Percentiles rank a stretch among this genome's conserved stretches.
phyloP scores from a whole-genome alignment of 2,329 filamentous ascomycete genomes.

The Colletotrichum noveboracense region DNA sequence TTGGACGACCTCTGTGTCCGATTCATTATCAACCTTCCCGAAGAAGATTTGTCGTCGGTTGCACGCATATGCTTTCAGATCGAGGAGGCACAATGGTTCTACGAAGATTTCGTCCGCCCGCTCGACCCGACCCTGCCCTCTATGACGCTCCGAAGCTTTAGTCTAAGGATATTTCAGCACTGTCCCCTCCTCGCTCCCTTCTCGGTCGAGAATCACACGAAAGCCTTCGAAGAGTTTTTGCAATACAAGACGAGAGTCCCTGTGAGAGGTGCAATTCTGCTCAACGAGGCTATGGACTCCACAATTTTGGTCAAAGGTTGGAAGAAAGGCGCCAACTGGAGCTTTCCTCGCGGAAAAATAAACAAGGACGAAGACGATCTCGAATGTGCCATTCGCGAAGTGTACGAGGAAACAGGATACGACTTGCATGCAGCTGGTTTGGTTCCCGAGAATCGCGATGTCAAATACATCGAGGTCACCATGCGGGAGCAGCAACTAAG shows the following conservation, averaged over 20 bases:
- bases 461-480: slow-evolving; percentile 85
- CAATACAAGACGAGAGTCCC: slow-evolving; percentile 95
- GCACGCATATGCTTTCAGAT: slow-evolving; percentile 98
- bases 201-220: slow-evolving; percentile 76
- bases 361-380: slow-evolving; percentile 96
- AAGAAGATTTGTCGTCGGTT: slow-evolving; percentile 87
- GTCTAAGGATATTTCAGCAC: slow-evolving; percentile 89
- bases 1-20: slow-evolving; percentile 97
- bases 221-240: slow-evolving; percentile 90
- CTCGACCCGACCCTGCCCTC: slow-evolving; percentile 84
- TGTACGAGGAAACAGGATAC: slow-evolving; percentile 94
- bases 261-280: slow-evolving; percentile 89
- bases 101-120: slow-evolving; percentile 98
- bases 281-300: slow-evolving; percentile 94
- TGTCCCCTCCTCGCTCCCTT: slow-evolving; percentile 87
- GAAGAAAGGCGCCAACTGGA: slow-evolving; percentile 97
- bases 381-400: slow-evolving; percentile 91
- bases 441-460: slow-evolving; percentile 68
- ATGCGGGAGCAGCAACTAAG: slow-evolving; percentile 94
- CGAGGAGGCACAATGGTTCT: slow-evolving; percentile 99
- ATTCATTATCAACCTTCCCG: slow-evolving; percentile 96
- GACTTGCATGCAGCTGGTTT: slow-evolving; percentile 80
- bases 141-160: slow-evolving; percentile 85
- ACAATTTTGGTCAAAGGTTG: slow-evolving; percentile 94
- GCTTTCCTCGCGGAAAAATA: slow-evolving; percentile 96